phyloP scores from a whole-genome alignment of 805 yeast species.

The Vanderwaltozyma verrucispora region DNA sequence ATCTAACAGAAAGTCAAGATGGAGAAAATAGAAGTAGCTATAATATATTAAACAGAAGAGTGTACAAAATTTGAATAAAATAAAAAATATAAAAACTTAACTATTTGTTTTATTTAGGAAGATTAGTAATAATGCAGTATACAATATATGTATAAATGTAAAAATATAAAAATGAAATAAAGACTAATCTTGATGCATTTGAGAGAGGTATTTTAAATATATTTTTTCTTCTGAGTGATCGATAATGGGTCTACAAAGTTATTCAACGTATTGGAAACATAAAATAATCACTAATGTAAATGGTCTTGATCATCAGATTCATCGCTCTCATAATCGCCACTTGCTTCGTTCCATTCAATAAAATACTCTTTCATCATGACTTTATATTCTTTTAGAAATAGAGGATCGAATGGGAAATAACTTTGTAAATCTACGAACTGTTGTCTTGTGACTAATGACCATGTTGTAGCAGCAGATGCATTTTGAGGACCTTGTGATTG shows the following conservation, averaged over 20 bases:
- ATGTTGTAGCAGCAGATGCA: slow-evolving; percentile 19
- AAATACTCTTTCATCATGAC: slow-evolving; percentile 43
- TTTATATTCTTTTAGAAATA: slow-evolving; percentile 57
- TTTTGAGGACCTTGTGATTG: slow-evolving; percentile 9
- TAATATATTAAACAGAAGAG: no score
- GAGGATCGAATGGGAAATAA: slow-evolving; percentile 95
- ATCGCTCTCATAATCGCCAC: slow-evolving; percentile 45
- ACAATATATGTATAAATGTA: neutral
- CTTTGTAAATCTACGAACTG: slow-evolving; percentile 85
- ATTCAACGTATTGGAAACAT: no score
- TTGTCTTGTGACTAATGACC: slow-evolving; percentile 50
- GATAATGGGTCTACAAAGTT: no score
- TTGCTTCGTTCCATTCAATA: slow-evolving; percentile 78
- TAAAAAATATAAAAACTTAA: no score
- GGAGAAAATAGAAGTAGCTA: no score
- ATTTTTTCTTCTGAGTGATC: neutral
- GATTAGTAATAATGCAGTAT: slow-evolving; percentile 3
- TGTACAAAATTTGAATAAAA: no score
- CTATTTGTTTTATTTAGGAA: neutral
- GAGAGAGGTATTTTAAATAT: neutral
- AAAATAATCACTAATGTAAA: neutral
- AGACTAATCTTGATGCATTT: neutral
- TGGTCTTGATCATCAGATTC: slow-evolving; percentile 32
- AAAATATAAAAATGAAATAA: neutral
- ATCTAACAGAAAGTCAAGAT: no score